These are phyloP conservation scores for Ilyonectria sp. DNA, from an alignment of 2,329 filamentous ascomycete genomes.

Conservation along the genomic window DNA sequence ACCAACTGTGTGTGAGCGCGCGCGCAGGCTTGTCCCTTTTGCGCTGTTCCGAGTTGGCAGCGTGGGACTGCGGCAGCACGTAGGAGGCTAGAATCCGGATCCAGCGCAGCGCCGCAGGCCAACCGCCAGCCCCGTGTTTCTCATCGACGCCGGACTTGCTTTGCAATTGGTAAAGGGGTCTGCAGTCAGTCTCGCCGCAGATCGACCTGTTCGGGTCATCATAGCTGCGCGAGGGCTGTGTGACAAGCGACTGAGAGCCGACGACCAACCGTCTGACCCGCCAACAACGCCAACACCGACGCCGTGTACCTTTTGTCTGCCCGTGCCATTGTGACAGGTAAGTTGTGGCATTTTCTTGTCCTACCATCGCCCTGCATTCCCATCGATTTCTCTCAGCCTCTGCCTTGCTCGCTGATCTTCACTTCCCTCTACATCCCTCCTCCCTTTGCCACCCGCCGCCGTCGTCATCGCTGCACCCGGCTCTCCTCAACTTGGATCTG, in stretches of 20 bases:
- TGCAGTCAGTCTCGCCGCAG: slow-evolving; percentile 3
- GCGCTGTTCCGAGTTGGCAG: neutral
- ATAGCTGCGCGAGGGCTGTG: slow-evolving; percentile 25
- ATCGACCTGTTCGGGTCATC: slow-evolving; percentile 13
- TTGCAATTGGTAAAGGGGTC: slow-evolving; percentile 5
- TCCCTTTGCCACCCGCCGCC: neutral
- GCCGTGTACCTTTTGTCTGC: slow-evolving; percentile 1
- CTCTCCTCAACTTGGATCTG: slow-evolving; percentile 12
- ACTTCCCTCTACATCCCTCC: slow-evolving; percentile 5
- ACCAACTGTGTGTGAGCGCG: neutral
- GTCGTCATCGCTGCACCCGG: neutral
- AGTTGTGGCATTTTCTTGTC: slow-evolving; percentile 38
- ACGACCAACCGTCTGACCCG: slow-evolving; percentile 2
- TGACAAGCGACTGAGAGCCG: slow-evolving; percentile 9
- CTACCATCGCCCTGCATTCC: slow-evolving; percentile 27
- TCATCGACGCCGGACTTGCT: neutral
- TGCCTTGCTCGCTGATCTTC: neutral
- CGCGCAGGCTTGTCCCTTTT: neutral
- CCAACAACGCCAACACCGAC: slow-evolving; percentile 8
- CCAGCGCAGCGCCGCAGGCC: neutral
- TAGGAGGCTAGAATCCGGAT: neutral
- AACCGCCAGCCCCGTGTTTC: slow-evolving; percentile 1
- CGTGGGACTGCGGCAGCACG: slow-evolving; percentile 1
- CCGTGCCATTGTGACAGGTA: slow-evolving; percentile 39
- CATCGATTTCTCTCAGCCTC: slow-evolving; percentile 1